Conservation (phyloP, 495 filamentous ascomycete species). For the Aspergillus cavernicola region DNA sequence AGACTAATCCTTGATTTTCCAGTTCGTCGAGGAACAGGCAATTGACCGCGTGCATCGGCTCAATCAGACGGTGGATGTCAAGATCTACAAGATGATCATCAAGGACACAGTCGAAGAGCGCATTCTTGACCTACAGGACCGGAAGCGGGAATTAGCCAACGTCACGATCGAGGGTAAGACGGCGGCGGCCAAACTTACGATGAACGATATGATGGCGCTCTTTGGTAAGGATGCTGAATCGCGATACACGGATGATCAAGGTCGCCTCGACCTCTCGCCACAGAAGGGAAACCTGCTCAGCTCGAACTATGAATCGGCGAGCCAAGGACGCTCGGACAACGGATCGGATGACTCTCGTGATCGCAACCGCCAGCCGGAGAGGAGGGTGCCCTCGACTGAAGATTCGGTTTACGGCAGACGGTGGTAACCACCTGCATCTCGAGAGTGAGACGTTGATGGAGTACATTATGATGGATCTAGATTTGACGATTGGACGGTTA, state of each 20-base stretch:
- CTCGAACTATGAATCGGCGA: constrained; percentile 8
- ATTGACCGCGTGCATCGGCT: constrained; percentile 97
- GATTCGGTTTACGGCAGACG: constrained; percentile 45
- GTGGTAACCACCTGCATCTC: constrained; percentile 26
- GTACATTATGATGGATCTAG: background rate
- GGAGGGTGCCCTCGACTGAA: constrained; percentile 27
- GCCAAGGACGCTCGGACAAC: constrained; percentile 1
- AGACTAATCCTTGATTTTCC: constrained; percentile 17
- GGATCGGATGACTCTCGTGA: constrained; percentile 26
- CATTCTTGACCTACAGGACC: constrained; percentile 87
- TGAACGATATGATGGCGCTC: constrained; percentile 89
- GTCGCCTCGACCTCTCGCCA: constrained; percentile 20
- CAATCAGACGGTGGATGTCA: constrained; percentile 89
- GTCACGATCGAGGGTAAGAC: constrained; percentile 79
- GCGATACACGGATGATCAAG: constrained; percentile 34
- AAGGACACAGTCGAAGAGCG: constrained; percentile 82
- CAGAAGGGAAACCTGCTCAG: constrained; percentile 27
- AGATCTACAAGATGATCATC: constrained; percentile 90
- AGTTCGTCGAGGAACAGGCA: constrained; percentile 97
- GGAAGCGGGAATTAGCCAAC: constrained; percentile 83
- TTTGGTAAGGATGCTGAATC: constrained; percentile 75
- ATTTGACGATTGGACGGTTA: background rate
- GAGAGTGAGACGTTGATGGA: background rate
- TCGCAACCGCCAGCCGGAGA: constrained; percentile 22
- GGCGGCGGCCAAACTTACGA: constrained; percentile 72